Evolutionary conservation across 2,329 filamentous ascomycete genomes (phyloP), one percentile per base, ranked within the genome.

Genomic region (Paecilomyces niveus): DNA sequence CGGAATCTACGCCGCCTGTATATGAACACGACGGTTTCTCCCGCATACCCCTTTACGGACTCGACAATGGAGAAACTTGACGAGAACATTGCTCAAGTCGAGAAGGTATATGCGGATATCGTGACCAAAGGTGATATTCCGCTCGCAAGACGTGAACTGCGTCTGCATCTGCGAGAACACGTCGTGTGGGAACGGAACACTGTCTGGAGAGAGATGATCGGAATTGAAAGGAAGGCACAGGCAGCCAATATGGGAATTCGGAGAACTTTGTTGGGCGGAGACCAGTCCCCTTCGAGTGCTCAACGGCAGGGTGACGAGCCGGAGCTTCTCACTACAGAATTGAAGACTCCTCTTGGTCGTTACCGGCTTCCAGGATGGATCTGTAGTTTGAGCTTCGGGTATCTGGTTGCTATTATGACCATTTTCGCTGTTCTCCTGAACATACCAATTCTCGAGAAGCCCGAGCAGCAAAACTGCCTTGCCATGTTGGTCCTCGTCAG

Each of bases 141-240:
- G 5, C 78, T 89, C 11, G 92, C 94, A 3, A 90, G 87, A 68
- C 88, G 90, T 65, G 94, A 97, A 70, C 80, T 99, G 58, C 85
- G 94, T 57, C 85, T 96, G 31, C 92, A 99, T 70, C 82, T 99
- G 26, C 83, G 94, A 58, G 95, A 99, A 75, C 94, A 99, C 73
- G 92, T 99, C 21, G 93, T 97, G 0, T 99, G 94, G 95, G 95
- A 99, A 74, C 85, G 94, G 58, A 99, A 99, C 71, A 99, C 94
- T 0, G 94, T 99, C 18, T 99, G 94, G 94, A 83, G 95, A 76
- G 94, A 99, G 68, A 94, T 99, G 85, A 99, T 99, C 71, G 94
- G 93, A 56, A 93, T 99, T 65, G 95, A 99, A 78, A 84, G 94
- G 22, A 92, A 96, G 70, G 91, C 91, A 1, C 93, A 97, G 75